Conservation (phyloP, 805 yeast species). For the Zygoascus tannicola region DNA sequence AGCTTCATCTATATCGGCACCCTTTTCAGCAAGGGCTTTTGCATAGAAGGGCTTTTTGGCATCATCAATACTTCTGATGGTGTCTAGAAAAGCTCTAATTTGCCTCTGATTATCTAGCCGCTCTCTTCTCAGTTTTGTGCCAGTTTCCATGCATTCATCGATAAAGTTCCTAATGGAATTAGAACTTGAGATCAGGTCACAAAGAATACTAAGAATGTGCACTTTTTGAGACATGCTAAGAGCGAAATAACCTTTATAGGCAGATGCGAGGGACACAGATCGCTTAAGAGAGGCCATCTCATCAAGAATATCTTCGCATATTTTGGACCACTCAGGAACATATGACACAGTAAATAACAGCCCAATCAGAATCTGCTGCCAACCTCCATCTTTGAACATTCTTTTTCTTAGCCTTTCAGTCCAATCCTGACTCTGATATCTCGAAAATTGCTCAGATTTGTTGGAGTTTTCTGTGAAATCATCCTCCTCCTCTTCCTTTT, state of each 20-base stretch:
- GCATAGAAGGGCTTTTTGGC: conserved; percentile 28
- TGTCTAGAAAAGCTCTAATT: conserved; percentile 43
- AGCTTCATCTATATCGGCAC: conserved; percentile 1
- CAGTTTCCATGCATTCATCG: conserved; percentile 58
- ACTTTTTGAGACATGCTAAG: conserved; percentile 48
- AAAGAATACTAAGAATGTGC: conserved; percentile 49
- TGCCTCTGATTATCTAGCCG: conserved; percentile 59
- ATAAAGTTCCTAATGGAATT: conserved; percentile 50
- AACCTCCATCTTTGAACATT: conserved; percentile 70
- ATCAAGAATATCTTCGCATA: conserved; percentile 43
- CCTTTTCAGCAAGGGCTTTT: conserved; percentile 4
- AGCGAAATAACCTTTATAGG: conserved; percentile 45
- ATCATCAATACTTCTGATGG: conserved; percentile 38
- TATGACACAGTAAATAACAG: conserved; percentile 53
- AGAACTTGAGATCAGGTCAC: conserved; percentile 53
- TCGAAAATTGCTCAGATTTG: conserved; percentile 11
- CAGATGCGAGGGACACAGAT: conserved; percentile 41
- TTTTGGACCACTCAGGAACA: conserved; percentile 43
- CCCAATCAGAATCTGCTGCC: conserved; percentile 75
- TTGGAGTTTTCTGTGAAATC: conserved; percentile 20
- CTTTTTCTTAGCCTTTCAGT: conserved; percentile 65
- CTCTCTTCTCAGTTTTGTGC: conserved; percentile 53
- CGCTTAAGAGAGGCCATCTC: conserved; percentile 44
- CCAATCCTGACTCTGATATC: conserved; percentile 41
- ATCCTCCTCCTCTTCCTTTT: conserved; percentile 24